These are phyloP conservation scores for Paradendryphiella salina DNA, from an alignment of 2,329 filamentous ascomycete genomes.

Conservation along the genomic window DNA sequence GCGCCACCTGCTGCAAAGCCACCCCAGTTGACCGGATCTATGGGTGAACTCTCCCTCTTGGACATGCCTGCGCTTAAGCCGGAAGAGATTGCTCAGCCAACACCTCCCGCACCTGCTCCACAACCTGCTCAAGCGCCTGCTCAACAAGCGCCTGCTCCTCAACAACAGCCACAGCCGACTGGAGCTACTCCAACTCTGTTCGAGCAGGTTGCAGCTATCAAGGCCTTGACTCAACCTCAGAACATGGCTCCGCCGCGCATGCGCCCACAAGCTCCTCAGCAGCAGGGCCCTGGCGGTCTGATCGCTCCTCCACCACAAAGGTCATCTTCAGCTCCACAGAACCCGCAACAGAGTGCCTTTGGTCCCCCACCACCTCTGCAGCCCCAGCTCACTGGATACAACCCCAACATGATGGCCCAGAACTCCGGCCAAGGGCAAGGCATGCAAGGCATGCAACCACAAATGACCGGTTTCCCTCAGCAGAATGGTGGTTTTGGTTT, in stretches of 20 bases:
- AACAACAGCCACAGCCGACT: conserved; percentile 45
- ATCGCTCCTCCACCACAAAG: conserved; percentile 78
- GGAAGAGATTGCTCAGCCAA: conserved; percentile 47
- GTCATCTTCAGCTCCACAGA: conserved; percentile 84
- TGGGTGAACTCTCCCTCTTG: conserved; percentile 69
- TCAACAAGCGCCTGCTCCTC: conserved; percentile 45
- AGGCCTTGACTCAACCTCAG: conserved; percentile 46
- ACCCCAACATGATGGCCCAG: conserved; percentile 59
- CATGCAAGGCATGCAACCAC: conserved; percentile 37
- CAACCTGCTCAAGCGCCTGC: conserved; percentile 46
- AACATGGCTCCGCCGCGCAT: conserved; percentile 58
- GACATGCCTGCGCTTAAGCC: conserved; percentile 51
- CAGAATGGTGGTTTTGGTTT: conserved; percentile 40
- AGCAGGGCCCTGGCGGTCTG: conserved; percentile 62
- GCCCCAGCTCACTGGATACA: conserved; percentile 79
- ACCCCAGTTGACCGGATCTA: conserved; percentile 62
- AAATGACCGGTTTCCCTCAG: conserved; percentile 48
- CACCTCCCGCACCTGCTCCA: conserved; percentile 49
- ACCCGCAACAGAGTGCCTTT: conserved; percentile 69
- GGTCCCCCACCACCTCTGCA: conserved; percentile 71
- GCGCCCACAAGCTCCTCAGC: conserved; percentile 71
- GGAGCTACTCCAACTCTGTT: conserved; percentile 50
- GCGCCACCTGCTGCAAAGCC: conserved; percentile 44
- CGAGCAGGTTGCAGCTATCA: conserved; percentile 44
- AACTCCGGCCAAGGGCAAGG: conserved; percentile 61